These are phyloP conservation scores for Turritis glabra DNA, from an alignment of 345 rosid genomes.

Conservation along the genomic window DNA sequence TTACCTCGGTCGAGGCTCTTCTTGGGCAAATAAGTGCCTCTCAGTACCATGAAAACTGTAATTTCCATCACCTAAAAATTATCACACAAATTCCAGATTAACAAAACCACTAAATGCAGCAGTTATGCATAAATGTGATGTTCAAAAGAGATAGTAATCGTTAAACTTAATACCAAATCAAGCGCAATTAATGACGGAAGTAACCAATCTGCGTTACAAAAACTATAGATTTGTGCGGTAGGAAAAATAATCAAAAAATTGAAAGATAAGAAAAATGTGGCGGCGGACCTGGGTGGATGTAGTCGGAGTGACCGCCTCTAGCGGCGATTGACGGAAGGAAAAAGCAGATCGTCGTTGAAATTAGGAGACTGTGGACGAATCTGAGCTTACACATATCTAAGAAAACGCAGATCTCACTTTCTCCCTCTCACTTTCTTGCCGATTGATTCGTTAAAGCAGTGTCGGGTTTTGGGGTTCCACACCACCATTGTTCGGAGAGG, in stretches of 20 bases:
- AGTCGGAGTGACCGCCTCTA: conserved; percentile 47
- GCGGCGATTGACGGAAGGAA: conserved; percentile 37
- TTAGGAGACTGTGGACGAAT: background rate
- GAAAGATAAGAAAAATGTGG: background rate
- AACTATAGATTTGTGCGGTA: background rate
- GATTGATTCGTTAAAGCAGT: conserved; percentile 18
- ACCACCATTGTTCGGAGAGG: conserved; percentile 14
- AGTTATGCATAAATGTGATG: background rate
- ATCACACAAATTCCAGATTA: background rate
- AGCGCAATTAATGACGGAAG: conserved; percentile 5
- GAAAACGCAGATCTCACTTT: background rate
- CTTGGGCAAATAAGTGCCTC: conserved; percentile 49
- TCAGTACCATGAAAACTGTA: conserved; percentile 33
- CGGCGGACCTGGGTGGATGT: conserved; percentile 44
- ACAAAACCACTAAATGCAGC: background rate
- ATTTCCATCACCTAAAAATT: conserved; percentile 38
- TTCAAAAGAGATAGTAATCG: background rate
- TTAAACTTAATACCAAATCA: background rate
- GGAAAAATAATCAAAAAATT: too few species aligned
- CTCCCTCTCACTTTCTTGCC: background rate
- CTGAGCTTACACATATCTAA: conserved; percentile 29
- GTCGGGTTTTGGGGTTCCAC: conserved; percentile 11
- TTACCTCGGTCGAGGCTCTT: conserved; percentile 50
- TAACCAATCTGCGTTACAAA: background rate
- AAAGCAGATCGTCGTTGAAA: conserved; percentile 31